Evolutionary conservation across 257 asterid genomes (phyloP).

Genomic region (Nicotiana sylvestris): DNA sequence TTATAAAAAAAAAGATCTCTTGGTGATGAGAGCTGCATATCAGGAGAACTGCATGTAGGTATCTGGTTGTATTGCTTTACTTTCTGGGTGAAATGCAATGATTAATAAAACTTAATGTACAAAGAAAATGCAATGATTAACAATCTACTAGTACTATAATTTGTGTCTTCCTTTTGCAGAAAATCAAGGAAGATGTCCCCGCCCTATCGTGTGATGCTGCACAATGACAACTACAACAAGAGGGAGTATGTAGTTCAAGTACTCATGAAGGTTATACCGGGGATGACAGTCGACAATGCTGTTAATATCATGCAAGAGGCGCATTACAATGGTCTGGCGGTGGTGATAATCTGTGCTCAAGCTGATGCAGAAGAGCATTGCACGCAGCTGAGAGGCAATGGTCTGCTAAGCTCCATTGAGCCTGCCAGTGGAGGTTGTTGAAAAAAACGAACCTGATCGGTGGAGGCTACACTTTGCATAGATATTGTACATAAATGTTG

Average conservation of each 20-base stretch:
- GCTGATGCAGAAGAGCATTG: constrained; percentile 93
- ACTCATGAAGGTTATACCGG: constrained; percentile 93
- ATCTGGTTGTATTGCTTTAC: not conserved
- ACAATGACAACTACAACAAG: constrained; percentile 78
- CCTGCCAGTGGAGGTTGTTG: constrained; percentile 84
- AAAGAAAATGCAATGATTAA: not conserved
- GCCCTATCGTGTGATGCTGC: constrained; percentile 84
- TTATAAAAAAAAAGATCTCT: too few species aligned
- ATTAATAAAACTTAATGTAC: not conserved
- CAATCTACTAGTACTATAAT: not conserved
- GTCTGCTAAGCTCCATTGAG: constrained; percentile 87
- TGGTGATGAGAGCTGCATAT: not conserved
- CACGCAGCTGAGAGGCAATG: constrained; percentile 83
- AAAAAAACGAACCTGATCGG: constrained; percentile 11
- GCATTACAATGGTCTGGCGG: constrained; percentile 69
- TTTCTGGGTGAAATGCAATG: not conserved
- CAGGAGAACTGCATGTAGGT: not conserved
- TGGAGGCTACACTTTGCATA: not conserved
- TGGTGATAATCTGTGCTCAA: constrained; percentile 85
- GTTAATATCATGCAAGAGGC: constrained; percentile 98
- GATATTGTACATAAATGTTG: constrained; percentile 11
- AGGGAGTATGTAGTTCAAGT: constrained; percentile 98
- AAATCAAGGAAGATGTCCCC: constrained; percentile 84
- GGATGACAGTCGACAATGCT: constrained; percentile 89
- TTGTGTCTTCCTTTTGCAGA: constrained; percentile 34